Evolutionary conservation across 1,284 basidiomycete species (phyloP), one percentile per base, ranked within the genome.

Genomic region (Apiotrichum laibachii): DNA sequence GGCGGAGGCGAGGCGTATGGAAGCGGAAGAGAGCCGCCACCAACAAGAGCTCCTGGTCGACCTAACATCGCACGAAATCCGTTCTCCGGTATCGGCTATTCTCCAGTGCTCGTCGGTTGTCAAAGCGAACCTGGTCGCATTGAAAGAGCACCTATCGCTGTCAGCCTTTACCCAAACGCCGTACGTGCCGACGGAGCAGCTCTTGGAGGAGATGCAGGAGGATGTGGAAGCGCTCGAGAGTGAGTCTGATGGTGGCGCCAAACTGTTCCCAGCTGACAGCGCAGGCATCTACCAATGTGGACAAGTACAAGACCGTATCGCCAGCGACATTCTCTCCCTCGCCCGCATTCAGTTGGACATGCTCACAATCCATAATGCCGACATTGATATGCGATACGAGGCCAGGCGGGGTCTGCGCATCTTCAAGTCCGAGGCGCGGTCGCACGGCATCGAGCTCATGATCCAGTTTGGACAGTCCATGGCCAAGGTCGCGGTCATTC

Each of bases 251-350:
- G n/a, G n/a, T n/a, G n/a, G 19, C 21, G 10, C 15, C 19, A 45
- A 21, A 9, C 34, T 35, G 44, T 9, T 7, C n/a, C 9, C n/a
- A 9, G 11, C n/a, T 9, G 19, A 22, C 9, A 45, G 19, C 40
- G 53, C 7, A 67, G 65, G 64, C 60, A 71, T 72, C 55, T 67
- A 72, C 48, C 69, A 70, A 35, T 77, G 77, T 60, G 78, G 79
- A 39, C 68, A 78, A 16, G 71, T 76, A 1, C 79, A 80, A 63
- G 77, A 78, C 53, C 72, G 78, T 7, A 79, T 80, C 46, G 78
- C 78, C 3, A 75, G 75, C 45, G 79, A 80, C 52, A 72, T 80
- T n/a, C 67, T 79, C 8, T 77, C 76, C 0, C 63, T 80, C 1
- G 76, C 77, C 0, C 65, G 78, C 16, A 74, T 80, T 35, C 79